Evolutionary conservation across 129 eudicot species (phyloP).

Genomic region (Calendula officinalis): DNA sequence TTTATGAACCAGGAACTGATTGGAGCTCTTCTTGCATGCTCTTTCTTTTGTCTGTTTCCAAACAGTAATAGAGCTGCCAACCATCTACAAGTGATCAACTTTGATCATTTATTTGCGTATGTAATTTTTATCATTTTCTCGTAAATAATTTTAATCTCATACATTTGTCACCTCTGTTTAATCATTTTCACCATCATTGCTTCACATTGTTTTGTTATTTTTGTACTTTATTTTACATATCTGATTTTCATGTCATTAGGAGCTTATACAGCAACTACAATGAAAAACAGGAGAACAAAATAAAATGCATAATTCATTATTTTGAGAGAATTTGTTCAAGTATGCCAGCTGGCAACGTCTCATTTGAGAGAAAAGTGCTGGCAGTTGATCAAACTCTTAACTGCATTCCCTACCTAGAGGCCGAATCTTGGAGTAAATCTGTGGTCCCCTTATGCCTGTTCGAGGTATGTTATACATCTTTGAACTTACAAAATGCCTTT

Average conservation of each 20-base stretch:
- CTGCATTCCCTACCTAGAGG: constrained; percentile 45
- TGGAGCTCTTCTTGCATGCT: constrained; percentile 82
- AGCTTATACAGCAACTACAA: constrained; percentile 56
- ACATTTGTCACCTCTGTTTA: constrained; percentile 8
- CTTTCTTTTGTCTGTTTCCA: constrained; percentile 91
- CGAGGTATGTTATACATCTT: constrained; percentile 45
- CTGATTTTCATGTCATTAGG: constrained; percentile 48
- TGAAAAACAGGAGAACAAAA: constrained; percentile 62
- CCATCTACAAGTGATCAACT: constrained; percentile 81
- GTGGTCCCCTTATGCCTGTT: constrained; percentile 50
- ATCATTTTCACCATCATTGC: neutral
- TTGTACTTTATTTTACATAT: constrained; percentile 16
- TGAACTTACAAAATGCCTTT: neutral
- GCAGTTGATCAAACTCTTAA: constrained; percentile 34
- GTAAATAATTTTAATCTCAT: constrained; percentile 12
- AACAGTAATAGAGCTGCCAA: constrained; percentile 62
- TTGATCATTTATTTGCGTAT: constrained; percentile 86
- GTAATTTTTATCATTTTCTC: constrained; percentile 28
- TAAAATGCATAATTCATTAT: constrained; percentile 80
- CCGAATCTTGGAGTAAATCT: constrained; percentile 71
- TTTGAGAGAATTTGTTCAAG: constrained; percentile 68
- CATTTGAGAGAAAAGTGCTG: constrained; percentile 88
- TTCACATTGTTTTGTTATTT: too few species aligned
- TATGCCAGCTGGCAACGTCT: constrained; percentile 67
- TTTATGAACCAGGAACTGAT: constrained; percentile 68